Evolutionary conservation across 2,329 filamentous ascomycete genomes (phyloP), one percentile per base, ranked within the genome.

Genomic region (Aspergillus tanneri): DNA sequence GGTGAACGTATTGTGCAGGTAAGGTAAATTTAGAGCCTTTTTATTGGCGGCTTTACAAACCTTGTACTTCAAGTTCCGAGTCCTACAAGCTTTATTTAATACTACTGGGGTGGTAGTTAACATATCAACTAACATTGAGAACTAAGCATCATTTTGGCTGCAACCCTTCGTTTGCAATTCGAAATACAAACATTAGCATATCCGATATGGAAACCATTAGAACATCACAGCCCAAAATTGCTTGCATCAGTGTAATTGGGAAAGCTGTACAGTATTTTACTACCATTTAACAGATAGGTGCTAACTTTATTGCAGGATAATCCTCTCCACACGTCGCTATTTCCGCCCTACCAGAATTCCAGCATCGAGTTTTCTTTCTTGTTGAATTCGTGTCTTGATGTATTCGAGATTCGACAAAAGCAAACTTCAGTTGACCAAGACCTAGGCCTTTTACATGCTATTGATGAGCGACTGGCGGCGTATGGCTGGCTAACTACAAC

Each of bases 401-500:
- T 97, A 56, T 96, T 99, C 71, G 89, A 93, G 61, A 83, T 91
- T 51, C 89, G 90, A 49, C 80, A 88, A 56, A 86, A 86, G 45
- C 80, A 84, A 62, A 86, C 87, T 61, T 82, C 81, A 18, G 74
- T 82, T 50, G 87, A 89, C 42, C 90, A 93, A 60, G 92, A 97
- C 68, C 86, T 93, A 57, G 92, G 93, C 23, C 81, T 97, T 10
- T 80, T 99, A 42, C 92, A 97, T 73, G 90, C 91, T 50, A 80
- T 97, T 50, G 93, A 97, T 74, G 92, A 99, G 73, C 83, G 91
- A 21, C 80, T 97, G 38, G 90, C 91, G 27, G 87, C 90, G 58
- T 99, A 97, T 74, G 93, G 93, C 62, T 96, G 89, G 83, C 82
- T 97, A 71, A 96, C 93, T 47, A 97, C 96, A 71, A 97, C 93